Evolutionary conservation across 768 basidiomycete genomes (phyloP).

Genomic region (Dioszegia crocea): DNA sequence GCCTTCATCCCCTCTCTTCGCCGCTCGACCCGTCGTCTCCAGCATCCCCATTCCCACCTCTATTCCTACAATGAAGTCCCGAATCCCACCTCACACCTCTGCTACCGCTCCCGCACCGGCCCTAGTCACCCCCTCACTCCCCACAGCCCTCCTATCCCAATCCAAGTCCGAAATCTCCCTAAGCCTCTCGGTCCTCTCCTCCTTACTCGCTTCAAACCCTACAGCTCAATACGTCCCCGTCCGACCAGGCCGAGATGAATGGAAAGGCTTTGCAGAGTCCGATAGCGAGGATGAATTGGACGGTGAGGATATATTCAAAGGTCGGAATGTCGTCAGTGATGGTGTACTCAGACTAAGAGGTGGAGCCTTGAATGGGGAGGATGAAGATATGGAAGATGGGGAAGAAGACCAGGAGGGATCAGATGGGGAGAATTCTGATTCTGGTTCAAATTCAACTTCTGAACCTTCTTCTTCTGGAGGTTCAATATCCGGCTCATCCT

Average conservation of each 20-base stretch:
- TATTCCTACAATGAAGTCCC: too few relatives aligned
- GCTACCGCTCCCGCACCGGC: not conserved
- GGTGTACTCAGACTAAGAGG: conserved; percentile 12
- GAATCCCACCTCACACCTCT: too few relatives aligned
- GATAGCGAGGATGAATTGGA: conserved; percentile 14
- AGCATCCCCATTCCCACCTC: too few relatives aligned
- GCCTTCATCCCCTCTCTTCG: conserved; percentile 1
- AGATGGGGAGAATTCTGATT: conserved; percentile 1
- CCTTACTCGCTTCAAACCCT: conserved; percentile 1
- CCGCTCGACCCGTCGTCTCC: not conserved
- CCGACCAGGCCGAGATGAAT: conserved; percentile 11
- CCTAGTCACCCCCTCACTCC: not conserved
- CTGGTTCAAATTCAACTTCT: not conserved
- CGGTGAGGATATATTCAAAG: conserved; percentile 2
- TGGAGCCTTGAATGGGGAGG: conserved; percentile 2
- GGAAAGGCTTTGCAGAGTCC: conserved; percentile 18
- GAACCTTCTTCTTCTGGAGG: conserved; percentile 4
- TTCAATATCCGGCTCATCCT: not conserved
- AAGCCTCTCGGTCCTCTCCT: conserved; percentile 9
- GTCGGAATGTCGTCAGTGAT: not conserved
- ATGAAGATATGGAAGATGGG: conserved; percentile 11
- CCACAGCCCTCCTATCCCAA: conserved; percentile 7
- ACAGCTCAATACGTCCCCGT: not conserved
- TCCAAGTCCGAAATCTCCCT: conserved; percentile 15
- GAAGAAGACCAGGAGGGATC: not conserved